A percentile compares a stretch with the other conserved stretches of the same genome.
Evolutionary conservation across 768 basidiomycete genomes (phyloP).

Genomic region (Boletus subcaerulescens): DNA sequence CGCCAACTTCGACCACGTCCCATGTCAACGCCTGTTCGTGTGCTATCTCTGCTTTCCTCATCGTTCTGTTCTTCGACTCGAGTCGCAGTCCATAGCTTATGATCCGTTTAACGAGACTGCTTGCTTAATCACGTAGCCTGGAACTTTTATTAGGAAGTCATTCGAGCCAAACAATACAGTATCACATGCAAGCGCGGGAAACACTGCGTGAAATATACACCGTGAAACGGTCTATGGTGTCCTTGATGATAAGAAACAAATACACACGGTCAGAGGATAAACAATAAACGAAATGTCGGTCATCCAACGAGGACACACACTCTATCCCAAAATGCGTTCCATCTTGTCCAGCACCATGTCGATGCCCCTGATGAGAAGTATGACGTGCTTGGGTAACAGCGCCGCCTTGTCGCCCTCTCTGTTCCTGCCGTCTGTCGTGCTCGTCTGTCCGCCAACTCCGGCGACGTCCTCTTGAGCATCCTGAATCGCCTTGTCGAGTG

Average conservation of each 20-base stretch:
- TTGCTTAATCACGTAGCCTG: too few relatives aligned
- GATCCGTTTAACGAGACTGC: too few relatives aligned
- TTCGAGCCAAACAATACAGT: too few relatives aligned
- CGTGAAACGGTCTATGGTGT: neutral
- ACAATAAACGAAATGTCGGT: neutral
- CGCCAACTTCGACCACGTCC: too few relatives aligned
- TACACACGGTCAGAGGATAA: neutral
- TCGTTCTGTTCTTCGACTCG: too few relatives aligned
- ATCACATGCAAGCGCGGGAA: too few relatives aligned
- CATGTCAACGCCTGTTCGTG: too few relatives aligned
- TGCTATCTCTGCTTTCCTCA: too few relatives aligned
- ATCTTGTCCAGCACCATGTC: constrained; percentile 64
- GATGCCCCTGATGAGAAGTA: constrained; percentile 56
- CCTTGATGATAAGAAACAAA: neutral
- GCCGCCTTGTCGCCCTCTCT: constrained; percentile 22
- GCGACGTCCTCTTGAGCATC: constrained; percentile 29
- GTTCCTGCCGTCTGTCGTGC: constrained; percentile 5
- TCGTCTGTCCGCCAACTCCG: constrained; percentile 1
- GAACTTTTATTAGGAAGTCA: neutral
- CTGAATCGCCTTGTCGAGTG: constrained; percentile 65
- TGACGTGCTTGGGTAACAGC: constrained; percentile 58
- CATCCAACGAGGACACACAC: neutral
- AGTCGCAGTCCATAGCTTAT: too few relatives aligned
- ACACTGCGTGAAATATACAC: too few relatives aligned
- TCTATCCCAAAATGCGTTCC: constrained; percentile 48